Conservation (phyloP, 352 stramenopile species). For the Phytophthora chlamydospora region DNA sequence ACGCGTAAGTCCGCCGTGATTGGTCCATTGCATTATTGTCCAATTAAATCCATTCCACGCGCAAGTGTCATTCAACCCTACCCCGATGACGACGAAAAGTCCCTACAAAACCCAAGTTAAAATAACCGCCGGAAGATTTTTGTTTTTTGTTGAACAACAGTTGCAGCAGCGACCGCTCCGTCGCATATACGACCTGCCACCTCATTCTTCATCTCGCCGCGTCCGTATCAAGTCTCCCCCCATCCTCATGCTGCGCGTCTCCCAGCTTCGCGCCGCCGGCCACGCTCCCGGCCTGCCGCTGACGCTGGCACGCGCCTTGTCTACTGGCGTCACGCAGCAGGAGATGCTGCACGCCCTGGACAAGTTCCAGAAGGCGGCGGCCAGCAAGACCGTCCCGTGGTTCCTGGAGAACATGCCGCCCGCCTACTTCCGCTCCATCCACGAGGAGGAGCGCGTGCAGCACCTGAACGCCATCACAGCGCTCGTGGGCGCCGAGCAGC, state of each 20-base stretch:
- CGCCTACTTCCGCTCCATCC: slow-evolving; percentile 89
- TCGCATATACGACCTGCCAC: too few species aligned
- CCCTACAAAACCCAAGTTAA: too few species aligned
- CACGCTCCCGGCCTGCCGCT: slow-evolving; percentile 36
- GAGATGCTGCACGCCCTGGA: slow-evolving; percentile 65
- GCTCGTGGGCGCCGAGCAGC: slow-evolving; percentile 75
- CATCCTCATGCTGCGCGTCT: slow-evolving; percentile 62
- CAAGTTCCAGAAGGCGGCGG: slow-evolving; percentile 73
- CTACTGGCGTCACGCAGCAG: slow-evolving; percentile 38
- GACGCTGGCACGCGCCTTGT: slow-evolving; percentile 50
- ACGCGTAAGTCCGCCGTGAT: too few species aligned
- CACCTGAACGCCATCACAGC: slow-evolving; percentile 90
- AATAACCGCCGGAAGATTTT: too few species aligned
- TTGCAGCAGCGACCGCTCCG: too few species aligned
- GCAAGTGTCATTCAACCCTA: too few species aligned
- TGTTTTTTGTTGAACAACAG: too few species aligned
- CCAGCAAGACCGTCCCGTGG: slow-evolving; percentile 82
- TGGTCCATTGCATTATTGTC: too few species aligned
- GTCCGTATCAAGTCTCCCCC: slow-evolving; percentile 20
- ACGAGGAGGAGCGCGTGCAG: slow-evolving; percentile 82
- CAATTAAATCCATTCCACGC: too few species aligned
- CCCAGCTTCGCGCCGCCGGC: slow-evolving; percentile 64
- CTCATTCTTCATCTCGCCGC: slow-evolving; percentile 34
- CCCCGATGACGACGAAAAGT: too few species aligned
- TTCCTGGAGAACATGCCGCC: slow-evolving; percentile 91